These are phyloP conservation scores for Thelephora aurantiotincta DNA, from an alignment of 768 basidiomycete species.

Conservation along the genomic window DNA sequence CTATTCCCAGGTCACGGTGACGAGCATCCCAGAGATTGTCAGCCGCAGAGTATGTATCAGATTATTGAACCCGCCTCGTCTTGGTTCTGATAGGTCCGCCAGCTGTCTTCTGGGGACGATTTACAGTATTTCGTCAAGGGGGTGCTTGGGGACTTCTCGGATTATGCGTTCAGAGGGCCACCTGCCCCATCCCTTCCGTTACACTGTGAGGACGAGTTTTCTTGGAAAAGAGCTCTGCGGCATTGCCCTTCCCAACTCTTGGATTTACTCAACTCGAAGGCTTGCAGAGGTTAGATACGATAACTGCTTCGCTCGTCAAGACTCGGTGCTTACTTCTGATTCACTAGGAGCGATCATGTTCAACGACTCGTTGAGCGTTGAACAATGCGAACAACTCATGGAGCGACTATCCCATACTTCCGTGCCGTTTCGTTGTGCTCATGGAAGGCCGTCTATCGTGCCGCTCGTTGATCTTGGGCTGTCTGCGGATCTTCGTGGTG, in stretches of 20 bases:
- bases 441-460: slow-evolving; percentile 36
- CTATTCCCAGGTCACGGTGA: slow-evolving; percentile 55
- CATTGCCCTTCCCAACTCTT: slow-evolving; percentile 75
- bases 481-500: not conserved
- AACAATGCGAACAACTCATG: slow-evolving; percentile 63
- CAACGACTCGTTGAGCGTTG: slow-evolving; percentile 58
- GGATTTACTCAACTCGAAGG: slow-evolving; percentile 86
- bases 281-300: slow-evolving; percentile 64
- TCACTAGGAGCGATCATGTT: slow-evolving; percentile 89
- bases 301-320: not conserved
- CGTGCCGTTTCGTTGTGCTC: slow-evolving; percentile 93
- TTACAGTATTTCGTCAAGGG: slow-evolving; percentile 64
- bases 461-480: slow-evolving; percentile 6
- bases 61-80: slow-evolving; percentile 4
- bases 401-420: slow-evolving; percentile 50
- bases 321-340: not conserved
- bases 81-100: slow-evolving; percentile 6
- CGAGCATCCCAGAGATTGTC: slow-evolving; percentile 53
- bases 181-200: no score
- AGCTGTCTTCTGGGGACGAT: slow-evolving; percentile 59
- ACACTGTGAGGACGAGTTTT: not conserved
- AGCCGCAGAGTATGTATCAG: slow-evolving; percentile 40
- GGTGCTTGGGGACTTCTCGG: slow-evolving; percentile 48
- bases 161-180: slow-evolving; percentile 19
- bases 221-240: slow-evolving; percentile 61